phyloP scores from a whole-genome alignment of 352 stramenopile genomes.

The Phytophthora melonis region DNA sequence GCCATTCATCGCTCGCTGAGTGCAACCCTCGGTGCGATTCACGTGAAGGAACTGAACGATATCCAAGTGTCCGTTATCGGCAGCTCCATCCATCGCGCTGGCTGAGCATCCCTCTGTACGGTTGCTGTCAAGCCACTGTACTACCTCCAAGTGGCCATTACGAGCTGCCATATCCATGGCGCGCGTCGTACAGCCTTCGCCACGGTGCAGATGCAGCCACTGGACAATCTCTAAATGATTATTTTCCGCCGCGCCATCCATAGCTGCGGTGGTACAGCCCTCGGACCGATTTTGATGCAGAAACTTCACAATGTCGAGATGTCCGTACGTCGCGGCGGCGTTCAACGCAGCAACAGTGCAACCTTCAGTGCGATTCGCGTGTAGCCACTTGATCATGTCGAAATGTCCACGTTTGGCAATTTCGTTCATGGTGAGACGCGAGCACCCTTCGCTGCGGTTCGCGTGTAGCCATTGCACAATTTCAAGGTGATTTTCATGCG shows the following conservation, averaged over 20 bases:
- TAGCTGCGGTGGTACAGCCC: conserved; percentile 42
- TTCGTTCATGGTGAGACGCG: conserved; percentile 42
- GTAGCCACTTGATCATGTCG: conserved; percentile 38
- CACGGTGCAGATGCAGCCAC: conserved; percentile 42
- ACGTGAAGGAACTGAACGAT: conserved; percentile 38
- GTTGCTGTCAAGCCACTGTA: conserved; percentile 41
- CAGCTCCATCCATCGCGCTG: conserved; percentile 44
- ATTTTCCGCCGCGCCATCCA: conserved; percentile 46
- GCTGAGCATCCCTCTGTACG: conserved; percentile 36
- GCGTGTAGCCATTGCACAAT: conserved; percentile 40
- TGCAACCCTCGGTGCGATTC: conserved; percentile 30
- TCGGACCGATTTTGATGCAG: conserved; percentile 42
- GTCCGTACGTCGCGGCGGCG: conserved; percentile 37
- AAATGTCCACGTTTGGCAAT: conserved; percentile 41
- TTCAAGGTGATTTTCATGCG: conserved; percentile 33
- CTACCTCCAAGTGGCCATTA: conserved; percentile 36
- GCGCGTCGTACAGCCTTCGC: conserved; percentile 41
- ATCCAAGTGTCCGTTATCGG: conserved; percentile 34
- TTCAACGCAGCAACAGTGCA: conserved; percentile 42
- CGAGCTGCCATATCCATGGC: conserved; percentile 37
- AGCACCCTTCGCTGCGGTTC: conserved; percentile 44
- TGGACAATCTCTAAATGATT: conserved; percentile 45
- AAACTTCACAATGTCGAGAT: conserved; percentile 44
- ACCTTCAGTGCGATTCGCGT: conserved; percentile 35
- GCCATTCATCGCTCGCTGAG: conserved; percentile 43